Conservation (phyloP, 2,329 filamentous ascomycete species). For the Ophiocordyceps sinensis region DNA sequence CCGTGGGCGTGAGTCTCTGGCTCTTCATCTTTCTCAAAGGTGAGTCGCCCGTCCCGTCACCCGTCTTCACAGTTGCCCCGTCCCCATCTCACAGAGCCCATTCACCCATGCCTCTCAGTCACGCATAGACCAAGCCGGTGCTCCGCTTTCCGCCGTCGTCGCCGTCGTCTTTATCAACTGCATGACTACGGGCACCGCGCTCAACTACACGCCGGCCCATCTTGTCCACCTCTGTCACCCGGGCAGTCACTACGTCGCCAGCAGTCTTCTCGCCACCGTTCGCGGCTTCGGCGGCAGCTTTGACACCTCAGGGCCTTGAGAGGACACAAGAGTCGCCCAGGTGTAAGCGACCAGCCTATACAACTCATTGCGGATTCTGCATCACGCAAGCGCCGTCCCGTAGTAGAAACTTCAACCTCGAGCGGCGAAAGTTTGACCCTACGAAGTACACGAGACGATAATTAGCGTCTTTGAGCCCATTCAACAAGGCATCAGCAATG, state of each 20-base stretch:
- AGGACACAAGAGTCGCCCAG: no score
- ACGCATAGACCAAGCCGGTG: not conserved
- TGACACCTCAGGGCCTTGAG: no score
- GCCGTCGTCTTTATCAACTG: conserved; percentile 39
- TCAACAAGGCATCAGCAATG: no score
- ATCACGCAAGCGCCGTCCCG: no score
- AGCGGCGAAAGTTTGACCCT: no score
- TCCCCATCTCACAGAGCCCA: not conserved
- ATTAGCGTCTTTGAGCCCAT: no score
- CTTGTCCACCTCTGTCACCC: conserved; percentile 56
- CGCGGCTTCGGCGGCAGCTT: conserved; percentile 72
- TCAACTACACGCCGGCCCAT: conserved; percentile 75
- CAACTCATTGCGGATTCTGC: no score
- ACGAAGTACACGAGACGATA: no score
- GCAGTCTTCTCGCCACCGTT: conserved; percentile 64
- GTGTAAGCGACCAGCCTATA: no score
- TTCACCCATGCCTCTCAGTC: not conserved
- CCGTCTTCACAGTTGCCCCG: no score
- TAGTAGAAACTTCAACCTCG: no score
- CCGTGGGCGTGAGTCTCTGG: not conserved
- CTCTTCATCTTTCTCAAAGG: not conserved
- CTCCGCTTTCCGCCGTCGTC: conserved; percentile 45
- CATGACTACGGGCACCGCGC: conserved; percentile 23
- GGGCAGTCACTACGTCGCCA: conserved; percentile 59
- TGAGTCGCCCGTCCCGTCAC: no score